phyloP scores from a whole-genome alignment of 768 basidiomycete species.

The Nidula microcarpa region DNA sequence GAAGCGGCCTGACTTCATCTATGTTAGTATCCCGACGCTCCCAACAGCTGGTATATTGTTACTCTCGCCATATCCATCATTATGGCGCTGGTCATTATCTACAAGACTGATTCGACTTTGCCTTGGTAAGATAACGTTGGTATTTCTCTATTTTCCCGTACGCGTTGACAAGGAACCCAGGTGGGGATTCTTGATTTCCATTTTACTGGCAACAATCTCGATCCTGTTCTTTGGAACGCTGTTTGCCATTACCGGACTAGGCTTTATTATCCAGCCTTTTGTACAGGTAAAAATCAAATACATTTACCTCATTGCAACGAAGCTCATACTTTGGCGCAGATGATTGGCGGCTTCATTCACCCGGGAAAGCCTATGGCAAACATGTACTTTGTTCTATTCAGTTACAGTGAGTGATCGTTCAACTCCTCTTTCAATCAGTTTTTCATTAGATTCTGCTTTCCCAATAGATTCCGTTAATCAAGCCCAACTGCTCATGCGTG shows the following conservation, averaged over 20 bases:
- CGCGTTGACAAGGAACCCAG: no score
- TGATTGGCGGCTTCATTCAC: constrained; percentile 56
- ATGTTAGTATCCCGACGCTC: constrained; percentile 51
- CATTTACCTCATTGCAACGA: constrained; percentile 20
- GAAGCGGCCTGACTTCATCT: no score
- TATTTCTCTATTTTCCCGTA: not conserved
- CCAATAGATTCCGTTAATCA: constrained; percentile 39
- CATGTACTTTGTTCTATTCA: constrained; percentile 54
- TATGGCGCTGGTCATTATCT: constrained; percentile 37
- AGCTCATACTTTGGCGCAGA: constrained; percentile 32
- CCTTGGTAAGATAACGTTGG: constrained; percentile 30
- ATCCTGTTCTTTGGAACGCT: constrained; percentile 44
- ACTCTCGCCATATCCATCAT: constrained; percentile 40
- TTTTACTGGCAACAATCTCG: constrained; percentile 38
- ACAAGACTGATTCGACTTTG: constrained; percentile 43
- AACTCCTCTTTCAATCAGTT: not conserved
- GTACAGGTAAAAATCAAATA: constrained; percentile 34
- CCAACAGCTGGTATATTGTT: constrained; percentile 52
- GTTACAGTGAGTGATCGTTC: constrained; percentile 37
- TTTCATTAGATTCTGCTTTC: not conserved
- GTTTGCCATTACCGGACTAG: constrained; percentile 42
- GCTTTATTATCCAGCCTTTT: constrained; percentile 45
- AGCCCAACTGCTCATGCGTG: constrained; percentile 37
- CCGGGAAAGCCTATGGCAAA: constrained; percentile 68
- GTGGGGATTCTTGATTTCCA: constrained; percentile 47